These are phyloP conservation scores for Bipolaris zeicola DNA, from an alignment of 2,329 filamentous ascomycete species.

Conservation along the genomic window DNA sequence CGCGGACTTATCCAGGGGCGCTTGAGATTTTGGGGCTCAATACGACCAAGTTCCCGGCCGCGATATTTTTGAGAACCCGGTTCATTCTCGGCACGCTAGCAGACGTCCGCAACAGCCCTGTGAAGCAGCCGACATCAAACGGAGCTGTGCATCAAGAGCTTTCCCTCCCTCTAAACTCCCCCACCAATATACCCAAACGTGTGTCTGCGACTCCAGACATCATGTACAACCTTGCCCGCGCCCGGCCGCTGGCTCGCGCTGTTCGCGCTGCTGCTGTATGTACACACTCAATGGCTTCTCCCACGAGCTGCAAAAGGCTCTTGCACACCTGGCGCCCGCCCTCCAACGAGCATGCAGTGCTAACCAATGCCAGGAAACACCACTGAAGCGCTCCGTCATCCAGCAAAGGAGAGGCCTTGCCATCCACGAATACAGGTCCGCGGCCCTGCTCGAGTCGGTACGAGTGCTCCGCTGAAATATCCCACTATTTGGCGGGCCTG, in stretches of 20 bases:
- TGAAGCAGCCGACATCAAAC: conserved; percentile 28
- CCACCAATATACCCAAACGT: conserved; percentile 21
- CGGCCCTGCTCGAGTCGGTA: conserved; percentile 79
- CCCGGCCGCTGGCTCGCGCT: conserved; percentile 76
- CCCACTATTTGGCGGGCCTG: conserved; percentile 7
- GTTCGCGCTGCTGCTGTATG: conserved; percentile 77
- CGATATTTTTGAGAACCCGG: conserved; percentile 36
- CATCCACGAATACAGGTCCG: conserved; percentile 98
- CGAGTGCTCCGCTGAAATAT: conserved; percentile 23
- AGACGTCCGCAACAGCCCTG: conserved; percentile 38
- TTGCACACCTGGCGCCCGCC: conserved; percentile 37
- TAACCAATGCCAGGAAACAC: conserved; percentile 58
- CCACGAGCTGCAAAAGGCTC: conserved; percentile 35
- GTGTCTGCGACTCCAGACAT: conserved; percentile 49
- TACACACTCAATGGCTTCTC: conserved; percentile 20
- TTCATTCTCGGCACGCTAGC: conserved; percentile 41
- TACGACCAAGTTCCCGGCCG: conserved; percentile 29
- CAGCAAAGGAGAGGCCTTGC: conserved; percentile 89
- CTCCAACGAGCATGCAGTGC: conserved; percentile 25
- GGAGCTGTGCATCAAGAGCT: conserved; percentile 25
- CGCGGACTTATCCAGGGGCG: conserved; percentile 12
- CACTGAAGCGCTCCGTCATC: conserved; percentile 61
- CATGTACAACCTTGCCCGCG: conserved; percentile 88
- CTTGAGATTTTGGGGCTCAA: conserved; percentile 17
- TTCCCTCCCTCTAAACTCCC: conserved; percentile 30